Conservation (phyloP, 148 eudicot genomes). For the Fagopyrum homotropicum region DNA sequence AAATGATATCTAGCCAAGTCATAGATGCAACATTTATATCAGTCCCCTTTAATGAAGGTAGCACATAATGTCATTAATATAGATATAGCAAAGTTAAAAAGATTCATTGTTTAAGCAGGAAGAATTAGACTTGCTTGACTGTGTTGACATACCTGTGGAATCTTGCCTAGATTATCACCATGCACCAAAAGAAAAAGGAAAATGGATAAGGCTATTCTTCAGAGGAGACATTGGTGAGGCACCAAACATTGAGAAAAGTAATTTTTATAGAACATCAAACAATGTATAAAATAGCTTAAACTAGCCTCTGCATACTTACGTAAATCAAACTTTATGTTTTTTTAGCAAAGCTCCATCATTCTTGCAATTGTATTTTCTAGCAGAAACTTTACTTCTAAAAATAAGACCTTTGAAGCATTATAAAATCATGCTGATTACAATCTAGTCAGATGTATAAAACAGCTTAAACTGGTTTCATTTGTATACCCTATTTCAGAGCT, state of each 20-base stretch:
- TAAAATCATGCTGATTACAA: background rate
- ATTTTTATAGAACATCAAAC: background rate
- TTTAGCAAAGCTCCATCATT: background rate
- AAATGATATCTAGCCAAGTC: background rate
- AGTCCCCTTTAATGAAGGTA: background rate
- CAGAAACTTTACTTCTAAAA: background rate
- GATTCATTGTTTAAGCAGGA: background rate
- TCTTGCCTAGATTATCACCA: slow-evolving; percentile 1
- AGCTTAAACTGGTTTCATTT: background rate
- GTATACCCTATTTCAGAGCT: background rate
- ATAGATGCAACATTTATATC: background rate
- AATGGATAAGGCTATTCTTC: background rate
- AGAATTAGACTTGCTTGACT: background rate
- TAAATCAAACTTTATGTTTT: background rate
- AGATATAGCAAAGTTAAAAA: background rate
- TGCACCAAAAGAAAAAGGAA: background rate
- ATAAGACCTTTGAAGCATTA: background rate
- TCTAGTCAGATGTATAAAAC: background rate
- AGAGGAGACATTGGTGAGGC: background rate
- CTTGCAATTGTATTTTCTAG: background rate
- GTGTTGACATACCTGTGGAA: background rate
- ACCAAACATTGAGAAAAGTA: background rate
- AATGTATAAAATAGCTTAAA: no score
- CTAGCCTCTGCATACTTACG: background rate
- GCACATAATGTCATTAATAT: background rate